These are phyloP conservation scores for Cladosporium halotolerans DNA, from an alignment of 2,329 filamentous ascomycete species.

Conservation along the genomic window DNA sequence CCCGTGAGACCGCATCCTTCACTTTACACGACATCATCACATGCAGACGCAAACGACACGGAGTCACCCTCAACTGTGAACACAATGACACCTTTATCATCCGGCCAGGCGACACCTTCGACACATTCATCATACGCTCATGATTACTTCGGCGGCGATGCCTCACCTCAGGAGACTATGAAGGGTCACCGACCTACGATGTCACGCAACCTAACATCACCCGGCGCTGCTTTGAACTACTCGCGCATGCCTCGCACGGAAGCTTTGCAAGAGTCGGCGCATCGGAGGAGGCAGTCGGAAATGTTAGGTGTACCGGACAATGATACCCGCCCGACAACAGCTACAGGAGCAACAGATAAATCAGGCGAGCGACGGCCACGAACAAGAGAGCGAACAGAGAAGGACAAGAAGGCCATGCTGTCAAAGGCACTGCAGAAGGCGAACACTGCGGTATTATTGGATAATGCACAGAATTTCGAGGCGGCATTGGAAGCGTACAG, in stretches of 20 bases:
- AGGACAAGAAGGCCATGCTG: slow-evolving; percentile 81
- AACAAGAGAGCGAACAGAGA: slow-evolving; percentile 37
- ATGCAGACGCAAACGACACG: slow-evolving; percentile 22
- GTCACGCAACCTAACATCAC: slow-evolving; percentile 21
- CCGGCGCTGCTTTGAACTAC: slow-evolving; percentile 16
- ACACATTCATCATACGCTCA: slow-evolving; percentile 24
- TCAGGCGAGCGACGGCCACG: slow-evolving; percentile 14
- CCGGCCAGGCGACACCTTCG: slow-evolving; percentile 27
- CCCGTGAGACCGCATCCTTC: not conserved
- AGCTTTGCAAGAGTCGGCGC: slow-evolving; percentile 10
- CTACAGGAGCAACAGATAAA: not conserved
- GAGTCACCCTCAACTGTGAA: slow-evolving; percentile 25
- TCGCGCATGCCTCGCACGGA: slow-evolving; percentile 12
- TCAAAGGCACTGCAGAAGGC: slow-evolving; percentile 93
- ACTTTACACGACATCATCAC: not conserved
- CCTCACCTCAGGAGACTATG: slow-evolving; percentile 20
- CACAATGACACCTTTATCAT: slow-evolving; percentile 18
- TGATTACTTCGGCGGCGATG: slow-evolving; percentile 28
- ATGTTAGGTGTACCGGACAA: not conserved
- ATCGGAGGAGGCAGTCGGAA: slow-evolving; percentile 6
- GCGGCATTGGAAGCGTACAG: slow-evolving; percentile 84
- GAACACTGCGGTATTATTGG: slow-evolving; percentile 88
- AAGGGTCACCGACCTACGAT: slow-evolving; percentile 22
- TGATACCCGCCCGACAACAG: not conserved
- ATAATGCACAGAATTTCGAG: slow-evolving; percentile 93